Conservation (phyloP, 129 eudicot species). For the Centaurea solstitialis region DNA sequence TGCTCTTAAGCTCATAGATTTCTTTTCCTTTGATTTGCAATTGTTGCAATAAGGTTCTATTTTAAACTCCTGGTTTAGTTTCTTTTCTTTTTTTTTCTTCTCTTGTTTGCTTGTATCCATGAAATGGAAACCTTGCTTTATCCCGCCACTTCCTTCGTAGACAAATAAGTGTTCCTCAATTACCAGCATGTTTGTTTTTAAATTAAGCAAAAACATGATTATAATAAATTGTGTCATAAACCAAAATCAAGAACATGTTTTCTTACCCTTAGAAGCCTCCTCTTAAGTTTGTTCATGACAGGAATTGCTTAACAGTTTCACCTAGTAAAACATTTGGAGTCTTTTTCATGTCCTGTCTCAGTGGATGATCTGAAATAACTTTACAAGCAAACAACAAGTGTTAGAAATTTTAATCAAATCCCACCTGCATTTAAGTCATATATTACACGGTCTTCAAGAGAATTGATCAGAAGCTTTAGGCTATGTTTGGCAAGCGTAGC, state of each 20-base stretch:
- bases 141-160: too few relatives aligned
- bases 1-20: conserved; percentile 85
- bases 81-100: too few relatives aligned
- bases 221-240: not conserved
- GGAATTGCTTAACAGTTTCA: conserved; percentile 87
- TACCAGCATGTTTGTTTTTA: too few relatives aligned
- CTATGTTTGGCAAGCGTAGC: too few relatives aligned
- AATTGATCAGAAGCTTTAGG: too few relatives aligned
- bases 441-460: too few relatives aligned
- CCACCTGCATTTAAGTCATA: not conserved
- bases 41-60: conserved; percentile 76
- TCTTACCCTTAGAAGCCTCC: conserved; percentile 73
- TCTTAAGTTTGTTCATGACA: conserved; percentile 96
- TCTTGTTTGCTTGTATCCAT: too few relatives aligned
- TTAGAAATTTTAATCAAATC: not conserved
- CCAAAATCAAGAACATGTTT: not conserved
- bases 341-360: conserved; percentile 85
- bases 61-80: too few relatives aligned
- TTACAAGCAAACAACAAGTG: not conserved
- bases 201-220: too few relatives aligned
- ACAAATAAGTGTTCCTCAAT: too few relatives aligned
- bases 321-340: conserved; percentile 95
- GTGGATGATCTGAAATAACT: conserved; percentile 75
- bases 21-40: conserved; percentile 96
- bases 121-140: too few relatives aligned